These are phyloP conservation scores for Parastagonospora avenae DNA, from an alignment of 2,329 filamentous ascomycete species.

Conservation along the genomic window DNA sequence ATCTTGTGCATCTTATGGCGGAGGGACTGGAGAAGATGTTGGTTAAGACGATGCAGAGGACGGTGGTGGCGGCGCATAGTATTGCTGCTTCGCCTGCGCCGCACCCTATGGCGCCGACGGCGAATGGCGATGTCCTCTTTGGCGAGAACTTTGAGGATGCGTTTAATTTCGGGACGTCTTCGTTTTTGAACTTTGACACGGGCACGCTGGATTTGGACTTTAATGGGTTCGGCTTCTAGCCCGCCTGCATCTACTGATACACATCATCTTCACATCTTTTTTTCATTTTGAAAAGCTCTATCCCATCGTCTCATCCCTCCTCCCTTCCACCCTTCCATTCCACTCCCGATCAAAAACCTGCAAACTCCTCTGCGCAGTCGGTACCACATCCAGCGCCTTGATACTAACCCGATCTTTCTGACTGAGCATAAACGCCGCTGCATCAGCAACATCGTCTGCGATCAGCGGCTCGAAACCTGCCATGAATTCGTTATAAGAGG, in stretches of 20 bases:
- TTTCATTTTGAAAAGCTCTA: too few species aligned
- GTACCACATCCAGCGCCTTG: slow-evolving; percentile 56
- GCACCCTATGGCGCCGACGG: neutral
- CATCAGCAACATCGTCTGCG: slow-evolving; percentile 51
- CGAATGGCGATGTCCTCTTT: slow-evolving; percentile 6
- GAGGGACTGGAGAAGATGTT: slow-evolving; percentile 52
- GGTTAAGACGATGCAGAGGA: neutral
- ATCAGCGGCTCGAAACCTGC: slow-evolving; percentile 53
- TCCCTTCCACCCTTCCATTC: slow-evolving; percentile 23
- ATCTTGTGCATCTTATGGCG: slow-evolving; percentile 55
- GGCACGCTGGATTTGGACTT: slow-evolving; percentile 32
- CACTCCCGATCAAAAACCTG: slow-evolving; percentile 45
- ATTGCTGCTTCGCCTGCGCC: neutral
- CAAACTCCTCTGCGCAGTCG: slow-evolving; percentile 48
- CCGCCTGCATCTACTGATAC: too few species aligned
- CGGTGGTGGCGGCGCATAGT: slow-evolving; percentile 3
- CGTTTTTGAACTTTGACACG: slow-evolving; percentile 34
- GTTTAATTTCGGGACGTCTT: slow-evolving; percentile 26
- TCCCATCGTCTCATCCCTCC: slow-evolving; percentile 7
- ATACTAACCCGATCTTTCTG: slow-evolving; percentile 50
- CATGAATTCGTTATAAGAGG: slow-evolving; percentile 52
- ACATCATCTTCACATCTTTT: too few species aligned
- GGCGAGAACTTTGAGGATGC: slow-evolving; percentile 25
- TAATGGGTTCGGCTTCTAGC: slow-evolving; percentile 23
- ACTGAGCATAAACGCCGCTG: slow-evolving; percentile 51